A percentile compares a stretch with the other conserved stretches of the same genome.
Conservation (phyloP, 2,329 filamentous ascomycete genomes). For the Juglanconis sp. region DNA sequence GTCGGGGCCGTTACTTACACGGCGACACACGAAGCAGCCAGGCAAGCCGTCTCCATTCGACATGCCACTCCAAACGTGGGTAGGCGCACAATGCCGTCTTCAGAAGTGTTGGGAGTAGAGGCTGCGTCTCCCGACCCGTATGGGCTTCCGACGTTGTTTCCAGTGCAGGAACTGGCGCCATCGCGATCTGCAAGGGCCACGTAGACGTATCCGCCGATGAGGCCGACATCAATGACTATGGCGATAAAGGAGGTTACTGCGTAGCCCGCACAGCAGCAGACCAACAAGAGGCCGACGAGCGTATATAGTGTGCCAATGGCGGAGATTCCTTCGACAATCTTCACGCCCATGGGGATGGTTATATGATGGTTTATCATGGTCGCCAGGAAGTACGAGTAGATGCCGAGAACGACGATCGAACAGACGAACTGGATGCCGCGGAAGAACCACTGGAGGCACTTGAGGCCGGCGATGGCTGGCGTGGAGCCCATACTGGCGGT, state of each 20-base stretch:
- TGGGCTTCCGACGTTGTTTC: slow-evolving; percentile 48
- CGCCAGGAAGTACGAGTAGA: slow-evolving; percentile 66
- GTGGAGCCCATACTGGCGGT: slow-evolving; percentile 44
- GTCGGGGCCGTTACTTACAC: slow-evolving; percentile 42
- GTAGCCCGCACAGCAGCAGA: slow-evolving; percentile 63
- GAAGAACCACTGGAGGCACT: slow-evolving; percentile 52
- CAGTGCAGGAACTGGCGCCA: slow-evolving; percentile 55
- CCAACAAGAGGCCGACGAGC: slow-evolving; percentile 57
- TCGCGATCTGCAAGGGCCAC: slow-evolving; percentile 60
- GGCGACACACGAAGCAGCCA: slow-evolving; percentile 62
- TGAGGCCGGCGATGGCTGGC: slow-evolving; percentile 49
- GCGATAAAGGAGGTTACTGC: slow-evolving; percentile 60
- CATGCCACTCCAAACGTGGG: slow-evolving; percentile 40
- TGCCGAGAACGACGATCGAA: slow-evolving; percentile 59
- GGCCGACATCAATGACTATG: slow-evolving; percentile 60
- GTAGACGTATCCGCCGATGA: slow-evolving; percentile 62
- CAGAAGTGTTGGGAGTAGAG: slow-evolving; percentile 37
- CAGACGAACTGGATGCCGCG: slow-evolving; percentile 61
- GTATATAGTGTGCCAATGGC: slow-evolving; percentile 62
- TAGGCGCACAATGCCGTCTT: slow-evolving; percentile 32
- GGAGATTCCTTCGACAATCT: slow-evolving; percentile 61
- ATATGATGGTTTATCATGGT: slow-evolving; percentile 54
- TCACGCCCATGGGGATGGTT: slow-evolving; percentile 51
- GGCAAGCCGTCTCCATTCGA: slow-evolving; percentile 58
- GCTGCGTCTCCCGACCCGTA: slow-evolving; percentile 52